Conservation (phyloP, 345 rosid species). For the Rhodomyrtus tomentosa region DNA sequence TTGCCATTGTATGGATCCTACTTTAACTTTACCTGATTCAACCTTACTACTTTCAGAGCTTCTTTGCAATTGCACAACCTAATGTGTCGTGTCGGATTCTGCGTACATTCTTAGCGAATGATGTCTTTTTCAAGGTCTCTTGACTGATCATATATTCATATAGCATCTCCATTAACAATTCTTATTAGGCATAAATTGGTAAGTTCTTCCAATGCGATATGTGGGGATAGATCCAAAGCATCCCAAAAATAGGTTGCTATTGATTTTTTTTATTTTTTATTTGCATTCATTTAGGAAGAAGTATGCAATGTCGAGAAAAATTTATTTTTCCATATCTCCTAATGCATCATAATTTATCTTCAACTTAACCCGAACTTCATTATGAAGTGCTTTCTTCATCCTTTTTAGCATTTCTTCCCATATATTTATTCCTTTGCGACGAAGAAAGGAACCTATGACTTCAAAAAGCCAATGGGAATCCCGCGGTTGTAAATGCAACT, state of each 20-base stretch:
- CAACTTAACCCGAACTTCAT: background rate
- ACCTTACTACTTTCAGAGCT: background rate
- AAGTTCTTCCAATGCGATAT: background rate
- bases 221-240: background rate
- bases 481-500: background rate
- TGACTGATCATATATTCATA: background rate
- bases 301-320: background rate
- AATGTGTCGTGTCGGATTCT: fast-evolving
- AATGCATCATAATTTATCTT: background rate
- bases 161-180: background rate
- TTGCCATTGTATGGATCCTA: background rate
- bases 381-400: background rate
- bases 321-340: background rate
- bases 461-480: background rate
- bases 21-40: background rate
- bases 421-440: fast-evolving
- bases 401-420: background rate
- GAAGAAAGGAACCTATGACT: background rate
- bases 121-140: background rate
- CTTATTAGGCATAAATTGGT: background rate
- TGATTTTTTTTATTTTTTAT: background rate
- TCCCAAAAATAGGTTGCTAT: background rate
- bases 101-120: fast-evolving
- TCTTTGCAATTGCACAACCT: background rate
- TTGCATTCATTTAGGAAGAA: background rate